Evolutionary conservation across 129 eudicot genomes (phyloP), one percentile per base, ranked within the genome.

Genomic region (Silybum marianum): DNA sequence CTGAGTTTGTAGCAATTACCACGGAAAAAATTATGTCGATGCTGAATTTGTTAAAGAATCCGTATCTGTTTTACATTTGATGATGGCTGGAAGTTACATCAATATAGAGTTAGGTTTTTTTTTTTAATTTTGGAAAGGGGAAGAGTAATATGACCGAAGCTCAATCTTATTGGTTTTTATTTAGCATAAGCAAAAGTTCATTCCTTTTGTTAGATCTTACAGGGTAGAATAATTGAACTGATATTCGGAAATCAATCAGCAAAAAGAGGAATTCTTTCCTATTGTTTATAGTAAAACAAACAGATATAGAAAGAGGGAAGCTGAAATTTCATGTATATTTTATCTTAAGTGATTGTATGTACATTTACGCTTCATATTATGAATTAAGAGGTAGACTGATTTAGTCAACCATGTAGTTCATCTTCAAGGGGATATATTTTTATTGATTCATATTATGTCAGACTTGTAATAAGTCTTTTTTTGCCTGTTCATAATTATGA

Each of bases 381-480:
- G 68, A 46, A 66, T 40, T 42, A 44, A 18, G 26, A 23, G 4
- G 63, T 23, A 16, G 73, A 72, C 39, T 62, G 65, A 39, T 72
- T 69, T 54, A 44, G 72, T 38, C 62, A 80, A 58, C 69, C 19
- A 6, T 44, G 48, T 66, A 78, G 62, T 67, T 30, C 30, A 71
- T 65, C n/a, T 69, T 76, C 76, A 48, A 46, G 75, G 67, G 46
- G 70, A 63, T 73, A 54, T 26, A 65, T 73, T 54, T 67, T 81
- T 16, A 51, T 69, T 38, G 48, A 14, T 60, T 71, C 58, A 62
- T 77, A 60, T 42, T 25, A 71, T 39, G 36, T 40, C 72, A 71
- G 73, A 26, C 22, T 25, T 39, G 16, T 77, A 62, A 21, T 19
- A 32, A 18, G 69, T 77, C 66, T 65, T 36, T 16, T 63, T 73